Evolutionary conservation across 768 basidiomycete species (phyloP).

Genomic region (Suillus weaverae): DNA sequence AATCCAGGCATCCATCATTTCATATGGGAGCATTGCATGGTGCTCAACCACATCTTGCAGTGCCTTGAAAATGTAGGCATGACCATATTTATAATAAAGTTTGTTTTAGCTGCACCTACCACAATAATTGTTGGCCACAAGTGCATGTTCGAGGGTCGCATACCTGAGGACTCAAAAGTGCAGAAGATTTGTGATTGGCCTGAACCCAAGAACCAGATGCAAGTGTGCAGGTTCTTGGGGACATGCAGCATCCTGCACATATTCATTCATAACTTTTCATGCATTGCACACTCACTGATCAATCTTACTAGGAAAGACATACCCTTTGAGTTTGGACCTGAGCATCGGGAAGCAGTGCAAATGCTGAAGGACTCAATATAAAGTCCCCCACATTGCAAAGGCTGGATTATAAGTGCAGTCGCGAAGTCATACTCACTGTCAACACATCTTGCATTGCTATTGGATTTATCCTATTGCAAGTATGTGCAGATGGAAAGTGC

Average conservation of each 20-base stretch:
- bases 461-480: no score
- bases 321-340: constrained; percentile 22
- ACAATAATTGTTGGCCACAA: constrained; percentile 37
- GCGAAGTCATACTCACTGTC: no score
- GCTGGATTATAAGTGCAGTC: no score
- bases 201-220: not conserved
- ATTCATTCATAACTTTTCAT: constrained; percentile 31
- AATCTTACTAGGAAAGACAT: constrained; percentile 28
- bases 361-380: no score
- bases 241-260: constrained; percentile 24
- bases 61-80: constrained; percentile 37
- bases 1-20: constrained; percentile 40
- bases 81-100: constrained; percentile 39
- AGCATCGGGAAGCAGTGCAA: no score
- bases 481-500: constrained; percentile 13
- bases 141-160: constrained; percentile 36
- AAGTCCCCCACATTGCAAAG: no score
- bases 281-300: constrained; percentile 20
- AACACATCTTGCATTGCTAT: no score
- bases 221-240: constrained; percentile 31
- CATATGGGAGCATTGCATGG: constrained; percentile 39
- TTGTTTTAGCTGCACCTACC: no score
- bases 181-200: constrained; percentile 35
- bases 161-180: constrained; percentile 27
- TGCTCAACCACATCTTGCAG: constrained; percentile 38